Evolutionary conservation across 768 basidiomycete species (phyloP).

Genomic region (Hygrophorus pudorinus): DNA sequence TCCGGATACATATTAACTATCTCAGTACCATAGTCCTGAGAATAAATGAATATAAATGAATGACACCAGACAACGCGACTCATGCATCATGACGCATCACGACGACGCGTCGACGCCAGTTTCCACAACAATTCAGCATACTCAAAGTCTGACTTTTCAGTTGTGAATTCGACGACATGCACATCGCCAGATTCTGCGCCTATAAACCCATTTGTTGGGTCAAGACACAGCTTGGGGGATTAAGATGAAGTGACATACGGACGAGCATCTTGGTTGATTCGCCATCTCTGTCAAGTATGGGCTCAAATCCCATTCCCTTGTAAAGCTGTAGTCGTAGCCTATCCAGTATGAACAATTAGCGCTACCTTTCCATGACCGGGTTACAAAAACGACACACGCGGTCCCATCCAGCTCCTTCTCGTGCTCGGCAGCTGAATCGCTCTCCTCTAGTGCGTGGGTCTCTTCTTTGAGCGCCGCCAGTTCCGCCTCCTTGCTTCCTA

Average conservation of each 20-base stretch:
- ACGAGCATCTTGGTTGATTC: conserved; percentile 53
- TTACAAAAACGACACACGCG: conserved; percentile 40
- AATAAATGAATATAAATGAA: too few relatives aligned
- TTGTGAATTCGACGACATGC: conserved; percentile 29
- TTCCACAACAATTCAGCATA: conserved; percentile 34
- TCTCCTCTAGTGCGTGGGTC: conserved; percentile 47
- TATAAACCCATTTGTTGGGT: conserved; percentile 15
- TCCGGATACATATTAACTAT: too few relatives aligned
- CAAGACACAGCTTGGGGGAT: not conserved
- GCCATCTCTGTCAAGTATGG: conserved; percentile 45
- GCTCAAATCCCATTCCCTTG: conserved; percentile 64
- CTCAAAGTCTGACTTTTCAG: conserved; percentile 24
- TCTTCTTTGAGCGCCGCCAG: conserved; percentile 60
- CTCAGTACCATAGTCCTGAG: too few relatives aligned
- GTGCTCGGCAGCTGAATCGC: conserved; percentile 66
- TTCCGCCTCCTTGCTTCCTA: conserved; percentile 63
- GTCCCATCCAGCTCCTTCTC: conserved; percentile 59
- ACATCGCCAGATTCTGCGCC: conserved; percentile 41
- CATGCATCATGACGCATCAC: too few relatives aligned
- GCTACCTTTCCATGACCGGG: not conserved
- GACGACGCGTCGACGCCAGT: too few relatives aligned
- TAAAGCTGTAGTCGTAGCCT: conserved; percentile 63
- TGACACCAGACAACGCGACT: too few relatives aligned
- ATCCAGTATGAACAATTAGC: conserved; percentile 1
- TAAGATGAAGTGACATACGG: conserved; percentile 32